phyloP scores from a whole-genome alignment of 805 yeast species.

The Lipomyces chichibuensis region DNA sequence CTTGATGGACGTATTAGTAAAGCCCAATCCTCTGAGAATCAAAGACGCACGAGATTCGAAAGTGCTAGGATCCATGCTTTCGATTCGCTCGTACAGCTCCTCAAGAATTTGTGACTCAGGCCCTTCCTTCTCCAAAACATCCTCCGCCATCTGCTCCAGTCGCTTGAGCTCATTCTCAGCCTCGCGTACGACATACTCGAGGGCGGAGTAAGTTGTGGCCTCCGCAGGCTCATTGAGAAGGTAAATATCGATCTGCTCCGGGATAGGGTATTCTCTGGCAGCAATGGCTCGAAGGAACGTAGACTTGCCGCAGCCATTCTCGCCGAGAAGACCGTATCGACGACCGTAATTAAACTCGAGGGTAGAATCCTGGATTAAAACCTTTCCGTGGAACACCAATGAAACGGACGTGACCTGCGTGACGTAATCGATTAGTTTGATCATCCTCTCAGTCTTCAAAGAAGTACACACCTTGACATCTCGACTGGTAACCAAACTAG shows the following conservation, averaged over 20 bases:
- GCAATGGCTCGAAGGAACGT: conserved; percentile 92
- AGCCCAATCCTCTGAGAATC: conserved; percentile 95
- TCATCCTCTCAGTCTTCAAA: neutral
- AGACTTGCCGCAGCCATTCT: conserved; percentile 98
- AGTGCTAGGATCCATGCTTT: conserved; percentile 92
- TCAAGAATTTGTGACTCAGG: conserved; percentile 89
- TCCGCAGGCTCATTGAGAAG: conserved; percentile 97
- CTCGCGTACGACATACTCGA: conserved; percentile 95
- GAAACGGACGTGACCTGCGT: conserved; percentile 61
- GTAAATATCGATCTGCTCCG: conserved; percentile 87
- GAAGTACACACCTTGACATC: conserved; percentile 76
- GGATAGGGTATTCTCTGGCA: conserved; percentile 94
- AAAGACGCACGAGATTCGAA: conserved; percentile 96
- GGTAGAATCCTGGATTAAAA: conserved; percentile 86
- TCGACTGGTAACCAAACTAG: conserved; percentile 84
- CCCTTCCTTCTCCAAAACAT: conserved; percentile 84
- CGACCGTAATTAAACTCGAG: conserved; percentile 96
- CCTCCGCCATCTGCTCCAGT: conserved; percentile 89
- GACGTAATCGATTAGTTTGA: neutral
- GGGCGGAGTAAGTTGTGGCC: conserved; percentile 86
- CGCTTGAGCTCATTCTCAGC: conserved; percentile 91
- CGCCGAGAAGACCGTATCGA: conserved; percentile 96
- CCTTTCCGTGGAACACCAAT: conserved; percentile 95
- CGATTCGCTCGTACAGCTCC: conserved; percentile 91
- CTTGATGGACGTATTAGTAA: conserved; percentile 79